Percentiles rank a stretch among this genome's conserved stretches.
These are phyloP conservation scores for Daldinia decipiens DNA, from an alignment of 495 filamentous ascomycete genomes.

Conservation along the genomic window DNA sequence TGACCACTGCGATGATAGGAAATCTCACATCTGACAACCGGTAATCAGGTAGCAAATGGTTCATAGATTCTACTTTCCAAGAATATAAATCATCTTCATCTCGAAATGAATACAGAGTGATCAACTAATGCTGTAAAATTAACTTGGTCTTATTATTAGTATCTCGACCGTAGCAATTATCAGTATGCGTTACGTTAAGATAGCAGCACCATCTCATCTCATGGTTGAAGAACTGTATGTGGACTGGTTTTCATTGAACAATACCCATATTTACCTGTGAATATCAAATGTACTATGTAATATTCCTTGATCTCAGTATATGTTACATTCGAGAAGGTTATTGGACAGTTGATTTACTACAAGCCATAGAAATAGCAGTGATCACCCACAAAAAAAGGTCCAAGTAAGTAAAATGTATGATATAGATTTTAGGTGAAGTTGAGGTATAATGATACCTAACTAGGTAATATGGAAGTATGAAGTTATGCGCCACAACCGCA, in stretches of 20 bases:
- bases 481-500: conserved; percentile 4
- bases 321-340: neutral
- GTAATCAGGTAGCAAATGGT: neutral
- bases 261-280: neutral
- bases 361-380: neutral
- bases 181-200: neutral
- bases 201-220: neutral
- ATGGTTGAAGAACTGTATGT: neutral
- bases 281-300: too few relatives aligned
- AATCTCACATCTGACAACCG: neutral
- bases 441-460: neutral
- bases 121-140: too few relatives aligned
- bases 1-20: neutral
- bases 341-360: neutral
- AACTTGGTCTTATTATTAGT: too few relatives aligned
- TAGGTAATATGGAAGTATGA: too few relatives aligned
- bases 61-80: neutral
- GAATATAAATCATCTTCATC: neutral
- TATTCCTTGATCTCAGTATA: too few relatives aligned
- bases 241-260: neutral
- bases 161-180: neutral
- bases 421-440: neutral
- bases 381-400: neutral
- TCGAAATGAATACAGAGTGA: neutral
- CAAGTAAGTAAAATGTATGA: neutral